Evolutionary conservation across 2,329 filamentous ascomycete genomes (phyloP).

Genomic region (Xylaria hypoxylon): DNA sequence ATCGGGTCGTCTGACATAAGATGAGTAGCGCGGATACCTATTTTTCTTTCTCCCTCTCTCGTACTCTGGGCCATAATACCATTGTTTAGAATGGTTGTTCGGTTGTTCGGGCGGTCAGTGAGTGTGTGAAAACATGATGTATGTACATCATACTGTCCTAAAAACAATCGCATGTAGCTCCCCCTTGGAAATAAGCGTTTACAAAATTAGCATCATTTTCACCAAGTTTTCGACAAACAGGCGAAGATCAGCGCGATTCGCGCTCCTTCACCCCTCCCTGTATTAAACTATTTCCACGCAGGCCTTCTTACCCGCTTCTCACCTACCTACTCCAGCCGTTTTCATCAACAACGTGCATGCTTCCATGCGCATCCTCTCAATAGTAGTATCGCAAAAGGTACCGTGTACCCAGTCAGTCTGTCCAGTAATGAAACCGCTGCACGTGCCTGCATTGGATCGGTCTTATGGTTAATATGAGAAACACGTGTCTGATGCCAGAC

Average conservation of each 20-base stretch:
- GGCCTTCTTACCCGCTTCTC: too few species aligned
- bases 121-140: not conserved
- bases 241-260: conserved; percentile 26
- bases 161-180: conserved; percentile 1
- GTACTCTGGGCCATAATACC: not conserved
- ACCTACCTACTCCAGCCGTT: not conserved
- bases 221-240: conserved; percentile 21
- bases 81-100: not conserved
- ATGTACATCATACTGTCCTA: too few species aligned
- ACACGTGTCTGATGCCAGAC: conserved; percentile 26
- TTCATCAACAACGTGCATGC: not conserved
- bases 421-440: conserved; percentile 26
- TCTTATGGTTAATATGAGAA: conserved; percentile 6
- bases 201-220: conserved; percentile 28
- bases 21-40: conserved; percentile 9
- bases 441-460: conserved; percentile 24
- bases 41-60: not conserved
- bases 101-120: conserved; percentile 2
- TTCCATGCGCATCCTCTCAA: not conserved
- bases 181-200: conserved; percentile 21
- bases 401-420: not conserved
- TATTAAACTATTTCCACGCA: too few species aligned
- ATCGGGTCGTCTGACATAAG: conserved; percentile 33
- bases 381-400: not conserved
- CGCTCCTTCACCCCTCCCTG: conserved; percentile 5